These are phyloP conservation scores for Bjerkandera adusta DNA, from an alignment of 1,284 basidiomycete species.

Conservation along the genomic window DNA sequence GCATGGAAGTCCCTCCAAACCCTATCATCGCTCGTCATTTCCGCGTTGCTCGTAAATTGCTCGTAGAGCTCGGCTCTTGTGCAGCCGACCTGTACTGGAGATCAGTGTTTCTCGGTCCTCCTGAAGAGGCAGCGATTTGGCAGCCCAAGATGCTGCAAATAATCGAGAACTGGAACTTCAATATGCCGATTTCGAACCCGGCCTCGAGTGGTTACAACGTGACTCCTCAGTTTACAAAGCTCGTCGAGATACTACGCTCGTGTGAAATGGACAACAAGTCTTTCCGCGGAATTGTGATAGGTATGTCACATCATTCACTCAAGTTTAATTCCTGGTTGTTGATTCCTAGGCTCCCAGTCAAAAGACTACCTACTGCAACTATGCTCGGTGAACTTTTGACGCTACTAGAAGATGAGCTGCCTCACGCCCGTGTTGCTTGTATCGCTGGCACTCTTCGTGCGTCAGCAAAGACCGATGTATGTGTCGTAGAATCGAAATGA, in stretches of 20 bases:
- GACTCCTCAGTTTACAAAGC: slow-evolving; percentile 57
- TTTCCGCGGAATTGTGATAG: slow-evolving; percentile 67
- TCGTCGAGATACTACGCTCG: slow-evolving; percentile 55
- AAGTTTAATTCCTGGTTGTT: background rate
- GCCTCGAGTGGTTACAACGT: slow-evolving; percentile 59
- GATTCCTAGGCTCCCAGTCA: slow-evolving; percentile 35
- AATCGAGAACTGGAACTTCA: slow-evolving; percentile 55
- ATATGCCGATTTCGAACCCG: slow-evolving; percentile 55
- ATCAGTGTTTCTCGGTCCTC: slow-evolving; percentile 36
- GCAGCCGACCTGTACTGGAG: slow-evolving; percentile 68
- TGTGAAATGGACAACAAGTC: slow-evolving; percentile 47
- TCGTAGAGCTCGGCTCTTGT: slow-evolving; percentile 56
- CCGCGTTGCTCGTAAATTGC: slow-evolving; percentile 41
- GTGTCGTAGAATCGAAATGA: too few species aligned
- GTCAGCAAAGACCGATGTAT: too few species aligned
- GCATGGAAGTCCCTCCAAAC: slow-evolving; percentile 37
- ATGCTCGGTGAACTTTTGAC: slow-evolving; percentile 45
- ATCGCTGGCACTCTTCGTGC: too few species aligned
- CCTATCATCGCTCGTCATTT: slow-evolving; percentile 41
- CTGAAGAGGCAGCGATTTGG: background rate
- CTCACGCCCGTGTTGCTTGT: slow-evolving; percentile 30
- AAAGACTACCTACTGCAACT: slow-evolving; percentile 40
- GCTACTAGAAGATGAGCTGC: slow-evolving; percentile 20
- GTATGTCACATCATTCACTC: slow-evolving; percentile 33
- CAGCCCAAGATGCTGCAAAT: slow-evolving; percentile 32